Percentiles rank a stretch among this genome's conserved stretches.
These are phyloP conservation scores for Takashimella koratensis DNA, from an alignment of 1,284 basidiomycete genomes.

Conservation along the genomic window DNA sequence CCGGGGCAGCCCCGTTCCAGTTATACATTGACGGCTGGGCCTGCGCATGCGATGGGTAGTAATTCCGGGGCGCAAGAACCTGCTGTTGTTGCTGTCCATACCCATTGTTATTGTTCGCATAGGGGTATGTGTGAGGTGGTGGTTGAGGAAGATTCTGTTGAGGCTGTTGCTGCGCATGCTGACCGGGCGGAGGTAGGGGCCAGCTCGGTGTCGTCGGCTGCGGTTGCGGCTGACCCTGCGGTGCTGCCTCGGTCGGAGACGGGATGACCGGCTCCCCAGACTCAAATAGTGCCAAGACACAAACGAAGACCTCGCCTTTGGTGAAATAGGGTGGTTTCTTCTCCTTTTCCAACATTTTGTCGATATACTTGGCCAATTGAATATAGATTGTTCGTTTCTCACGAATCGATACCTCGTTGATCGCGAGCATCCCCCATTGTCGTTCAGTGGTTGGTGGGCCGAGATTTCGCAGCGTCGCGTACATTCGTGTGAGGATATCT, in stretches of 20 bases:
- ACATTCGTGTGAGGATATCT: conserved; percentile 27
- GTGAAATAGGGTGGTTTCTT: conserved; percentile 17
- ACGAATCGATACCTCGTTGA: conserved; percentile 17
- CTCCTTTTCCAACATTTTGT: conserved; percentile 12
- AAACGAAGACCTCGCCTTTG: background rate
- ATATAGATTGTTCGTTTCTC: conserved; percentile 13
- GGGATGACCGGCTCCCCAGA: conserved; percentile 8
- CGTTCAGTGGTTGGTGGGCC: conserved; percentile 1
- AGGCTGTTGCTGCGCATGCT: too few species aligned
- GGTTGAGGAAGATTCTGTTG: too few species aligned
- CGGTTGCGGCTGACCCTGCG: background rate
- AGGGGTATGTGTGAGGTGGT: too few species aligned
- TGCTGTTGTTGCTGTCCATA: too few species aligned
- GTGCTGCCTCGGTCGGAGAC: conserved; percentile 1
- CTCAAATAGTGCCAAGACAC: conserved; percentile 12
- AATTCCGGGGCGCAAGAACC: too few species aligned
- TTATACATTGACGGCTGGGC: too few species aligned
- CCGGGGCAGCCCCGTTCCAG: too few species aligned
- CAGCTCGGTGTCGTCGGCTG: background rate
- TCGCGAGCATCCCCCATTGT: conserved; percentile 23
- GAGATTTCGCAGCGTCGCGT: conserved; percentile 15
- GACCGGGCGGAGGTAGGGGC: too few species aligned
- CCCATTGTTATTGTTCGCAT: too few species aligned
- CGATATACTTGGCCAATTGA: conserved; percentile 18
- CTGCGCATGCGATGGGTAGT: too few species aligned